phyloP scores from a whole-genome alignment of 768 basidiomycete genomes.

The Macrolepiota albuminosa region DNA sequence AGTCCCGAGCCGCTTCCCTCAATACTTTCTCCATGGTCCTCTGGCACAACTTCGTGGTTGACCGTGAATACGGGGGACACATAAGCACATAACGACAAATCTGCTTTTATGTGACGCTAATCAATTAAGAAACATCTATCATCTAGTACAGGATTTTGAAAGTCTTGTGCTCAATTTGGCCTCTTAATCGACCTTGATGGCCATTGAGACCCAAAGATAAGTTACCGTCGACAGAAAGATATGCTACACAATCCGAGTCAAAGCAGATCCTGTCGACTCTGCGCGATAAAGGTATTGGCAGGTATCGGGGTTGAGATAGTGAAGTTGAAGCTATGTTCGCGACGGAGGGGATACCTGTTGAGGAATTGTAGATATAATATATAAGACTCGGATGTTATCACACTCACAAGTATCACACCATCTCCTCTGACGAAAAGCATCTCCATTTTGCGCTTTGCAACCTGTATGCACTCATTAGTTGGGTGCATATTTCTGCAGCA shows the following conservation, averaged over 20 bases:
- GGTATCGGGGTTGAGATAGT: background rate
- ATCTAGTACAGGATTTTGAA: constrained; percentile 3
- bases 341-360: constrained; percentile 76
- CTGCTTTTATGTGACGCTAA: constrained; percentile 1
- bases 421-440: constrained; percentile 99
- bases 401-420: constrained; percentile 87
- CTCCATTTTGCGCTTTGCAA: constrained; percentile 90
- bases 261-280: constrained; percentile 2
- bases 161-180: constrained; percentile 1
- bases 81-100: background rate
- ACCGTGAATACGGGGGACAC: constrained; percentile 13
- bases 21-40: constrained; percentile 15
- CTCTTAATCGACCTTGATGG: background rate
- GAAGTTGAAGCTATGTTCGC: constrained; percentile 42
- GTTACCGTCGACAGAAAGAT: constrained; percentile 1
- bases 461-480: constrained; percentile 36
- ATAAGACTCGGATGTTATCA: constrained; percentile 4
- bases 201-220: constrained; percentile 1
- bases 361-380: constrained; percentile 9
- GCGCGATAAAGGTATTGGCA: constrained; percentile 24
- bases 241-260: constrained; percentile 4
- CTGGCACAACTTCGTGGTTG: constrained; percentile 23
- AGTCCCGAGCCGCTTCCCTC: constrained; percentile 10
- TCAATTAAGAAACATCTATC: background rate
- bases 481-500: background rate